These are phyloP conservation scores for Oehlia diaphana DNA, from an alignment of 192 early-diverging fungal species.

Conservation along the genomic window DNA sequence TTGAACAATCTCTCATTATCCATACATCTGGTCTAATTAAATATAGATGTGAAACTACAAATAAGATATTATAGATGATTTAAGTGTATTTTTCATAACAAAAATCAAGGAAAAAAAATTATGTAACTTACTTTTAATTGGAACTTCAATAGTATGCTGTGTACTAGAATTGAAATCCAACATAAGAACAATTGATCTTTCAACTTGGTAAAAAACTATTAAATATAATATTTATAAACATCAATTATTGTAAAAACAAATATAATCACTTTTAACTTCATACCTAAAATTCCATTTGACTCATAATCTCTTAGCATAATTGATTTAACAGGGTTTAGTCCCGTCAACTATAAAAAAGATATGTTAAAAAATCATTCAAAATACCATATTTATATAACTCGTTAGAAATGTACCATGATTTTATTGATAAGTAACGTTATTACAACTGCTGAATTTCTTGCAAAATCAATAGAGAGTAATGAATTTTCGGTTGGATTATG, in stretches of 20 bases:
- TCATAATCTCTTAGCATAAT: slow-evolving; percentile 46
- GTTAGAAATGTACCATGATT: background rate
- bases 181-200: slow-evolving; percentile 43
- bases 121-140: slow-evolving; percentile 39
- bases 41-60: slow-evolving; percentile 38
- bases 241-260: background rate
- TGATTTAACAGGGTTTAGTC: slow-evolving; percentile 44
- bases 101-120: background rate
- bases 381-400: background rate
- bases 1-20: slow-evolving; percentile 48
- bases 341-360: slow-evolving; percentile 33
- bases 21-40: slow-evolving; percentile 48
- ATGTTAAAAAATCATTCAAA: background rate
- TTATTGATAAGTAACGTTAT: slow-evolving; percentile 34
- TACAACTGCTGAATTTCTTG: slow-evolving; percentile 48
- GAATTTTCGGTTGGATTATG: slow-evolving; percentile 63
- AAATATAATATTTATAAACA: background rate
- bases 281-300: slow-evolving; percentile 41
- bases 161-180: slow-evolving; percentile 57
- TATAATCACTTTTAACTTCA: background rate
- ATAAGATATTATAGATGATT: background rate
- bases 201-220: slow-evolving; percentile 56
- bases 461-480: slow-evolving; percentile 55
- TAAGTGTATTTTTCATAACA: background rate
- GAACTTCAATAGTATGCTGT: slow-evolving; percentile 51